Evolutionary conservation across 768 basidiomycete genomes (phyloP).

Genomic region (Leccinum truebloodii): DNA sequence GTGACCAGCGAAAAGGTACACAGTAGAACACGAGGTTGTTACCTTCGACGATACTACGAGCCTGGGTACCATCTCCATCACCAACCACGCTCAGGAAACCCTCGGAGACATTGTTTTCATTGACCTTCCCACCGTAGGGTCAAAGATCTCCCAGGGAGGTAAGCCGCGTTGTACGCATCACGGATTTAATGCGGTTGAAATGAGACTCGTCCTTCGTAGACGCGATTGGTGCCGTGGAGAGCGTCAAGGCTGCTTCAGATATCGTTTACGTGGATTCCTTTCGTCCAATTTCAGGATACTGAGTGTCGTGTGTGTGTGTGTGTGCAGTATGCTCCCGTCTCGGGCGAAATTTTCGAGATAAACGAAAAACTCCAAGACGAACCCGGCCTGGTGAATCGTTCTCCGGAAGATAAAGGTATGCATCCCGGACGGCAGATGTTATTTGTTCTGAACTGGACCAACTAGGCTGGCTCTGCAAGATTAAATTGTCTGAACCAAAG

Average conservation of each 20-base stretch:
- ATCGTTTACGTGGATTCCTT: slow-evolving; percentile 55
- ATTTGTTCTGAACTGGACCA: background rate
- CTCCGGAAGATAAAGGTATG: slow-evolving; percentile 80
- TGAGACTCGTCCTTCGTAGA: slow-evolving; percentile 42
- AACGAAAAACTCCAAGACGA: slow-evolving; percentile 67
- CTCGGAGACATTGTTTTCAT: slow-evolving; percentile 98
- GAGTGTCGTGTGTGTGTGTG: background rate
- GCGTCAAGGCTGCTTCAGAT: slow-evolving; percentile 95
- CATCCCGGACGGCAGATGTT: background rate
- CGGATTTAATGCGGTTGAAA: slow-evolving; percentile 10
- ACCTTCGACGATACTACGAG: slow-evolving; percentile 74
- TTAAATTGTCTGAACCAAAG: slow-evolving; percentile 71
- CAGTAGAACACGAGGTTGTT: slow-evolving; percentile 82
- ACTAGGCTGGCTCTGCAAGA: slow-evolving; percentile 95
- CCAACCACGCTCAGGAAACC: slow-evolving; percentile 87
- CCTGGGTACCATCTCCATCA: slow-evolving; percentile 82
- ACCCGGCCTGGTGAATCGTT: slow-evolving; percentile 87
- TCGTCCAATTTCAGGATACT: slow-evolving; percentile 11
- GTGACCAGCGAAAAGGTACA: slow-evolving; percentile 10
- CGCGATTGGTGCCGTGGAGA: slow-evolving; percentile 89
- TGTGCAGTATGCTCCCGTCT: slow-evolving; percentile 85
- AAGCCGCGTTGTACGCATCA: slow-evolving; percentile 30
- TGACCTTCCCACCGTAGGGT: slow-evolving; percentile 74
- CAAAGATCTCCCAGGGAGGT: slow-evolving; percentile 73
- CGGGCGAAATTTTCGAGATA: slow-evolving; percentile 78